Conservation (phyloP, 2,329 filamentous ascomycete species). For the Claviceps humidiphila region DNA sequence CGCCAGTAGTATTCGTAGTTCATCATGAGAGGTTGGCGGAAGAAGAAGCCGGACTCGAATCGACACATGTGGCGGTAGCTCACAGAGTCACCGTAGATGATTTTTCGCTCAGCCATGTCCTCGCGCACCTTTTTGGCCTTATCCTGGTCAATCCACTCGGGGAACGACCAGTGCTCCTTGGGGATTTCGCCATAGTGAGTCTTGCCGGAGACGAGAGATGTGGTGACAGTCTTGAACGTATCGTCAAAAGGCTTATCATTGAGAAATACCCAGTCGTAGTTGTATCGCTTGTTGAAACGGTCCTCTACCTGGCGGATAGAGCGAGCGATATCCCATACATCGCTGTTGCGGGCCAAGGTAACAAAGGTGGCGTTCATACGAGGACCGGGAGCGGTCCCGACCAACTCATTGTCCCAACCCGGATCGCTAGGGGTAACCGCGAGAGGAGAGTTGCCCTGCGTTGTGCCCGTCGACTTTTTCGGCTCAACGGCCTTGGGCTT, state of each 20-base stretch:
- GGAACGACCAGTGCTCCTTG: slow-evolving; percentile 93
- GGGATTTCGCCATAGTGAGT: slow-evolving; percentile 85
- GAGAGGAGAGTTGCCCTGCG: slow-evolving; percentile 27
- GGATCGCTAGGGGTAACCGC: slow-evolving; percentile 37
- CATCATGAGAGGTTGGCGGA: slow-evolving; percentile 82
- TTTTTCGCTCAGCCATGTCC: slow-evolving; percentile 87
- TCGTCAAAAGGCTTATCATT: slow-evolving; percentile 93
- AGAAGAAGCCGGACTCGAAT: slow-evolving; percentile 98
- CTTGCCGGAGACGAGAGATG: slow-evolving; percentile 79
- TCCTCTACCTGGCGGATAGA: slow-evolving; percentile 96
- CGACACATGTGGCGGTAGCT: slow-evolving; percentile 99
- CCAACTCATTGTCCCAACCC: slow-evolving; percentile 38
- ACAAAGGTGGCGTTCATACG: slow-evolving; percentile 97
- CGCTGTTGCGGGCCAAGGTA: slow-evolving; percentile 81
- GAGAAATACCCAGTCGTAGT: slow-evolving; percentile 98
- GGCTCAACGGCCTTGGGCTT: slow-evolving; percentile 11
- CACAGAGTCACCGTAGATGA: slow-evolving; percentile 95
- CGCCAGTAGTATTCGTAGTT: slow-evolving; percentile 99
- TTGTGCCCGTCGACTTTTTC: slow-evolving; percentile 11
- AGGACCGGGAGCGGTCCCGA: slow-evolving; percentile 45
- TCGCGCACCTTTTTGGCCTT: slow-evolving; percentile 82
- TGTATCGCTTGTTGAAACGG: slow-evolving; percentile 90
- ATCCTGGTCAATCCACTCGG: slow-evolving; percentile 87
- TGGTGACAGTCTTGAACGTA: slow-evolving; percentile 84
- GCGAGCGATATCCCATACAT: slow-evolving; percentile 92